Evolutionary conservation across 2,329 filamentous ascomycete species (phyloP), one percentile per base, ranked within the genome.

Genomic region (Hypoxylon rubiginosum): DNA sequence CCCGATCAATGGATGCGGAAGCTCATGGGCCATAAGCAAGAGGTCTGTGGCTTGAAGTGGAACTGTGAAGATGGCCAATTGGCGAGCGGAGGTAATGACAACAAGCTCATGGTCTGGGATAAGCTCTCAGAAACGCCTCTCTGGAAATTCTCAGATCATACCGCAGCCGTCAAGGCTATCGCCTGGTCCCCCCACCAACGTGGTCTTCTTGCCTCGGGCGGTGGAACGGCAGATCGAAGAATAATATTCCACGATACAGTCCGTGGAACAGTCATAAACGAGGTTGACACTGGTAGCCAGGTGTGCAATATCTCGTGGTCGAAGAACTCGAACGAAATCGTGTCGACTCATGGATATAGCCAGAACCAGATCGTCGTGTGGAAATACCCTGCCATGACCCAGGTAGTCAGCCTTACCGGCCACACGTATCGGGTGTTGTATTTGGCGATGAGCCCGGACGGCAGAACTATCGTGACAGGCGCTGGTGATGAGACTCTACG

Each of bases 361-460:
- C 96, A 99, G 77, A 97, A 99, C 78, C 96, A 98, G 79, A 97
- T 99, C 73, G 95, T 98, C 39, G 93, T 99, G 59, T 99, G 96
- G 96, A 99, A 99, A 77, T 99, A 99, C 76, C 96, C 96, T 1
- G 94, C 91, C 71, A 98, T 99, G 96, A 93, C 93, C 52, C 96
- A 98, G 78, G 94, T 99, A 8, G 95, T 93, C 43, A 97, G 93
- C 71, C 84, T 99, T 49, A 99, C 96, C 0, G 96, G 96, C 0
- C 96, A 99, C 79, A 99, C 96, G 1, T 98, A 97, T 80, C 91
- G 96, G 75, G 96, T 99, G 11, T 85, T 99, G 2, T 99, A 98
- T 78, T 85, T 99, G 56, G 94, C 94, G 32, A 98, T 98, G 94
- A 97, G 94, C 76, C 96, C 96, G 1, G 95, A 98, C 75, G 96